Evolutionary conservation across 805 yeast genomes (phyloP).

Genomic region (Lachancea quebecensis): DNA sequence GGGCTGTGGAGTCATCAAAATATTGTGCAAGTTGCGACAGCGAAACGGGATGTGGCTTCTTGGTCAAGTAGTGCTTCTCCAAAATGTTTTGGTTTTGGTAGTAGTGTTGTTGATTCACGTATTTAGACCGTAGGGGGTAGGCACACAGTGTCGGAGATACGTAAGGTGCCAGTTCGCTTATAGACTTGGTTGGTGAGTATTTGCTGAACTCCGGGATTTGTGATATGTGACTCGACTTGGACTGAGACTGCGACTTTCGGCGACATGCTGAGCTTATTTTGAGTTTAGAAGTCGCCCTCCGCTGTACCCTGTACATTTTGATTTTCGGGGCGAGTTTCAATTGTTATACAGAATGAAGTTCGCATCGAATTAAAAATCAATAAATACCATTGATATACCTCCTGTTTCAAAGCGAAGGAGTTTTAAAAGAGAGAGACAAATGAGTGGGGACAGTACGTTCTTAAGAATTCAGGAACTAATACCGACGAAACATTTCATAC

Average conservation of each 20-base stretch:
- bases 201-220: constrained; percentile 32
- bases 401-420: neutral
- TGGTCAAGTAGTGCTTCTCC: constrained; percentile 31
- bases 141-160: constrained; percentile 32
- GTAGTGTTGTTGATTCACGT: constrained; percentile 66
- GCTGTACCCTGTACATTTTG: neutral
- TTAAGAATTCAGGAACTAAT: neutral
- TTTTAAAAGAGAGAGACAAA: neutral
- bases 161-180: constrained; percentile 32
- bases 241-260: neutral
- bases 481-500: neutral
- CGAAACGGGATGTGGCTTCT: constrained; percentile 82
- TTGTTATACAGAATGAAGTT: neutral
- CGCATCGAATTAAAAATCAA: too few species aligned
- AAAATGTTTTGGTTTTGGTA: constrained; percentile 48
- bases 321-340: neutral
- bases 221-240: constrained; percentile 16
- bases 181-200: constrained; percentile 30
- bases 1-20: constrained; percentile 51
- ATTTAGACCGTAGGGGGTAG: constrained; percentile 37
- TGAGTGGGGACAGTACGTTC: constrained; percentile 2
- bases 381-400: neutral
- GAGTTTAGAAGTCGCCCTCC: neutral
- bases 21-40: constrained; percentile 85
- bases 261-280: neutral